Conservation (phyloP, 106 monocot species). For the Agapanthus africanus region DNA sequence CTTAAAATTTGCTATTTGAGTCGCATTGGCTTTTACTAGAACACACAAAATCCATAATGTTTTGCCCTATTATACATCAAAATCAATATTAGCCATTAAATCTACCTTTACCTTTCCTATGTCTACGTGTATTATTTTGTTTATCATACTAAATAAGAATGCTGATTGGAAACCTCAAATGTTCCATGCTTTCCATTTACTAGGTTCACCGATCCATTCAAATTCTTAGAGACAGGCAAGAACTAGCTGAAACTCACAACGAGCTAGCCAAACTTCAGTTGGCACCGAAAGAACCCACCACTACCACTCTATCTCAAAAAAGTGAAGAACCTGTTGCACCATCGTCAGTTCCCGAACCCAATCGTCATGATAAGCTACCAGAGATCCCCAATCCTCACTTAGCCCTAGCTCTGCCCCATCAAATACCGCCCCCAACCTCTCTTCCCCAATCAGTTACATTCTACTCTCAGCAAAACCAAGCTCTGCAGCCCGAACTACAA, state of each 20-base stretch:
- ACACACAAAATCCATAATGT: too few relatives aligned
- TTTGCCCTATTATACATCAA: too few relatives aligned
- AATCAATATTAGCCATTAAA: too few relatives aligned
- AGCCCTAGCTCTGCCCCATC: conserved; percentile 58
- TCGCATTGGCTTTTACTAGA: too few relatives aligned
- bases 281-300: conserved; percentile 41
- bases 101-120: too few relatives aligned
- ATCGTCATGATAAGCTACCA: conserved; percentile 20
- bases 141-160: too few relatives aligned
- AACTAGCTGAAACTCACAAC: conserved; percentile 82
- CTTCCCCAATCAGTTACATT: conserved; percentile 27
- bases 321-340: conserved; percentile 22
- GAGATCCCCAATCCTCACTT: conserved; percentile 56
- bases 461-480: conserved; percentile 29
- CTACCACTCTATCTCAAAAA: conserved; percentile 16
- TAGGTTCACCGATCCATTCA: conserved; percentile 92
- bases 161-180: too few relatives aligned
- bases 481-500: conserved; percentile 41
- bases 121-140: too few relatives aligned
- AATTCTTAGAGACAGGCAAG: conserved; percentile 88
- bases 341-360: conserved; percentile 36
- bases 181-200: too few relatives aligned
- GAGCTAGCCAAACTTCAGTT: conserved; percentile 75
- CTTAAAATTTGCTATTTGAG: too few relatives aligned
- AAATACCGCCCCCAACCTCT: conserved; percentile 6